Percentiles rank a stretch among this genome's conserved stretches.
Conservation (phyloP, 495 filamentous ascomycete species). For the Podospora tetraspora region DNA sequence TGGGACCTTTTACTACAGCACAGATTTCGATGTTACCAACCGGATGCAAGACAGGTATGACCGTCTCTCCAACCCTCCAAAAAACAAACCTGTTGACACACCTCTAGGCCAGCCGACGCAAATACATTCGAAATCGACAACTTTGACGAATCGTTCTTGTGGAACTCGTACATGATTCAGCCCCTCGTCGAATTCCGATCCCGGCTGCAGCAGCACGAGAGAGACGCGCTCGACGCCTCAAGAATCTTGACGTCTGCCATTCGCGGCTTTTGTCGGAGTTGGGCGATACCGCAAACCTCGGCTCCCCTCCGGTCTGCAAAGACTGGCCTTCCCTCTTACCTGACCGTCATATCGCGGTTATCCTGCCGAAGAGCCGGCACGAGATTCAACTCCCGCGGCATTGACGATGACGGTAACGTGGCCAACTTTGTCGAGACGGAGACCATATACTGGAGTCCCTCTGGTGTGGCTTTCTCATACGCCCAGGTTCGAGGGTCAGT, state of each 20-base stretch:
- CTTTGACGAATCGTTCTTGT: conserved; percentile 84
- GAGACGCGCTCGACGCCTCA: conserved; percentile 69
- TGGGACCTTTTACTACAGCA: conserved; percentile 97
- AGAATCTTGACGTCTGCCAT: conserved; percentile 90
- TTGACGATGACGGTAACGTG: conserved; percentile 95
- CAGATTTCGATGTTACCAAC: conserved; percentile 93
- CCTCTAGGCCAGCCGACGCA: conserved; percentile 44
- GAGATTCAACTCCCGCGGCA: conserved; percentile 90
- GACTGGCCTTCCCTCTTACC: conserved; percentile 69
- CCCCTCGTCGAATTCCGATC: conserved; percentile 85
- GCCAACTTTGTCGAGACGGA: conserved; percentile 77
- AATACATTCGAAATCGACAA: conserved; percentile 72
- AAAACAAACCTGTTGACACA: conserved; percentile 1
- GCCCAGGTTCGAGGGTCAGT: conserved; percentile 88
- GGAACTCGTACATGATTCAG: conserved; percentile 97
- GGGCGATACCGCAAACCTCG: conserved; percentile 63
- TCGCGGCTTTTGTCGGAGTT: conserved; percentile 79
- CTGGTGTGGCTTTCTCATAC: conserved; percentile 82
- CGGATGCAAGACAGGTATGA: conserved; percentile 82
- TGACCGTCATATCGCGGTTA: conserved; percentile 87
- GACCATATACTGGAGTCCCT: conserved; percentile 67
- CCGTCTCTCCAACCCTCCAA: neutral
- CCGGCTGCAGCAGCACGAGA: conserved; percentile 65
- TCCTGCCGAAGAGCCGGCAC: conserved; percentile 91
- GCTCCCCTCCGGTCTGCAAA: conserved; percentile 52